These are phyloP conservation scores for Chlamydomonas eustigma DNA, from an alignment of 139 green algal genomes.

Conservation along the genomic window DNA sequence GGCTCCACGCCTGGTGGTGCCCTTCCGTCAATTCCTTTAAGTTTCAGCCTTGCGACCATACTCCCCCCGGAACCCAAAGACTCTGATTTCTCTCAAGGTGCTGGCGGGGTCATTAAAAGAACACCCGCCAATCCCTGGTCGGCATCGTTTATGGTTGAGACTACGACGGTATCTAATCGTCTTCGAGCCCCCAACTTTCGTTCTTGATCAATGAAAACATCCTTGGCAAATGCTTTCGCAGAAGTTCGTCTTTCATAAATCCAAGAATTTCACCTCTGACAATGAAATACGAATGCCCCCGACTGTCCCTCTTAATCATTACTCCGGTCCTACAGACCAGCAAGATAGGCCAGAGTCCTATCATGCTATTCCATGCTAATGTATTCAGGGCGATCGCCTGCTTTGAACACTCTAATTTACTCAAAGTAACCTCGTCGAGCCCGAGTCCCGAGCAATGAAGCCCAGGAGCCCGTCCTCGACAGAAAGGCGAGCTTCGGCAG, in stretches of 20 bases:
- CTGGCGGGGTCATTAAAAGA: slow-evolving; percentile 93
- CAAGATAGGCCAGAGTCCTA: slow-evolving; percentile 97
- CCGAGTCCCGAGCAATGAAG: slow-evolving; percentile 15
- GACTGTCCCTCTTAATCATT: slow-evolving; percentile 99
- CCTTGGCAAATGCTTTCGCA: slow-evolving; percentile 99
- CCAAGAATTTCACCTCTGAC: slow-evolving; percentile 99
- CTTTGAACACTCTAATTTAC: slow-evolving; percentile 99
- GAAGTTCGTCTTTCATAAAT: slow-evolving; percentile 99
- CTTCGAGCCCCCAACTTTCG: slow-evolving; percentile 99
- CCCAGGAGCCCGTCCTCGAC: slow-evolving; percentile 63
- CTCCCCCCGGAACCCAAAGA: slow-evolving; percentile 95
- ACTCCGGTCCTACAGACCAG: slow-evolving; percentile 96
- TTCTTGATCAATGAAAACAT: slow-evolving; percentile 99
- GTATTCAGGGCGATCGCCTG: slow-evolving; percentile 92
- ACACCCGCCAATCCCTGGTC: slow-evolving; percentile 76
- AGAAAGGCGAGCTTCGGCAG: slow-evolving; percentile 71
- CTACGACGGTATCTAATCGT: slow-evolving; percentile 99
- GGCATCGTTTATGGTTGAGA: slow-evolving; percentile 45
- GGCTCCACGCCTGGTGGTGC: slow-evolving; percentile 92
- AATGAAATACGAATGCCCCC: slow-evolving; percentile 99
- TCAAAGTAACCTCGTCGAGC: slow-evolving; percentile 86
- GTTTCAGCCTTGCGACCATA: slow-evolving; percentile 95
- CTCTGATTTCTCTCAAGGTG: slow-evolving; percentile 99
- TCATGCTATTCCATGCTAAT: slow-evolving; percentile 99
- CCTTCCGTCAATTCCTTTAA: slow-evolving; percentile 97